Evolutionary conservation across 306 rosid species (phyloP).

Genomic region (Rosa chinensis): DNA sequence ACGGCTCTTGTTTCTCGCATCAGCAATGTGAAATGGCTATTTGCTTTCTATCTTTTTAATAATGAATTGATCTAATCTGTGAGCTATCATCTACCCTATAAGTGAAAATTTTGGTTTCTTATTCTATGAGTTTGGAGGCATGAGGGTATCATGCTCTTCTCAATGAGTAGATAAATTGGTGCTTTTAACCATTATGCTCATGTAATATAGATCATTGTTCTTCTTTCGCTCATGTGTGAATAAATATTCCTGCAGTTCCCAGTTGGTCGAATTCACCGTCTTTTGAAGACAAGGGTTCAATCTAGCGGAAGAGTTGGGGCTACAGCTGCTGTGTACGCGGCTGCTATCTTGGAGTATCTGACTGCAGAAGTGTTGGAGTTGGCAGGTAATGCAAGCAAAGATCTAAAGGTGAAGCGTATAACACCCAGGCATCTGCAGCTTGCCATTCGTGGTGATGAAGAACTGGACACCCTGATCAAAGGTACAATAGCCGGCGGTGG

Average conservation of each 20-base stretch:
- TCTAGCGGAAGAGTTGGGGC: slow-evolving; percentile 40
- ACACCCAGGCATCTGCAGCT: slow-evolving; percentile 38
- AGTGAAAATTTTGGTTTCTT: background rate
- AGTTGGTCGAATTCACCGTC: slow-evolving; percentile 38
- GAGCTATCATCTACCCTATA: no score
- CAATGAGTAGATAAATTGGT: background rate
- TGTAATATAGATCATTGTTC: no score
- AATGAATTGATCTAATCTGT: background rate
- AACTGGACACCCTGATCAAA: slow-evolving; percentile 39
- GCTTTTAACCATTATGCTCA: background rate
- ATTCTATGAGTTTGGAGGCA: background rate
- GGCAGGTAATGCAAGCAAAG: slow-evolving; percentile 42
- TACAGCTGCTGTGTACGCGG: slow-evolving; percentile 36
- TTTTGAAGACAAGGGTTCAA: slow-evolving; percentile 27
- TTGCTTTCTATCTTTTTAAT: no score
- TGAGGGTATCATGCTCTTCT: background rate
- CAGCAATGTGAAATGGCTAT: background rate
- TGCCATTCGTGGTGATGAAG: slow-evolving; percentile 36
- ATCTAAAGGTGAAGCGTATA: slow-evolving; percentile 42
- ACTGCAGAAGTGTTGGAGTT: slow-evolving; percentile 40
- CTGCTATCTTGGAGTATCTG: slow-evolving; percentile 35
- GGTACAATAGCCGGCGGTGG: slow-evolving; percentile 43
- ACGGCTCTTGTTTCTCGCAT: background rate
- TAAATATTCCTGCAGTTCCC: slow-evolving; percentile 26
- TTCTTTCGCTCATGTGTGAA: background rate